Base-by-base conservation (phyloP, 768 basidiomycete genomes). In the Hydnum rufescens region DNA sequence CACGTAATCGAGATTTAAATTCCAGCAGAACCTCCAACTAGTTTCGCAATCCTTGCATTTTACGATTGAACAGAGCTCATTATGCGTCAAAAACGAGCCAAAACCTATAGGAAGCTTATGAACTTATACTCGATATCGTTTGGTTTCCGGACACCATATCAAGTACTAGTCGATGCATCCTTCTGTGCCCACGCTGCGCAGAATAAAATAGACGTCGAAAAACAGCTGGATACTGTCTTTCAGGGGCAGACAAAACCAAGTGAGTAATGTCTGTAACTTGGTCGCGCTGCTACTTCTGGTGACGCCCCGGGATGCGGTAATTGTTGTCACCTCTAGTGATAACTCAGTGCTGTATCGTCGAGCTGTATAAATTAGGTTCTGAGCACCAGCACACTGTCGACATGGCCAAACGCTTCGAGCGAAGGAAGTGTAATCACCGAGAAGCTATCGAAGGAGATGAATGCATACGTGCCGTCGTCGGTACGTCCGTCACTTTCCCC, bases 21-120 rank as follows among this genome's bases (percentile, higher is more conserved):
- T n/a, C n/a, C n/a, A n/a, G n/a, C n/a, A n/a, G n/a, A n/a, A n/a
- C n/a, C n/a, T n/a, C n/a, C n/a, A n/a, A n/a, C n/a, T n/a, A n/a
- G n/a, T n/a, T n/a, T n/a, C n/a, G n/a, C n/a, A n/a, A n/a, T n/a
- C n/a, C n/a, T n/a, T n/a, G n/a, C n/a, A n/a, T n/a, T n/a, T n/a
- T n/a, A n/a, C n/a, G n/a, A n/a, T n/a, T n/a, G n/a, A n/a, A n/a
- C n/a, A n/a, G n/a, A n/a, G n/a, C n/a, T 22, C 53, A 55, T 18
- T 26, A 99, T 99, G 95, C 73, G 90, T 52, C 88, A 95, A 68
- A 95, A 87, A 67, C 74, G 95, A 63, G 88, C 90, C 26, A 99
- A 99, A 66, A 76, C 80, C 0, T 96, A 96, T 67, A 76, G 82
- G 58, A 89, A 89, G 63, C 82, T 93, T 51, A 97, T 99, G 92